Percentiles rank a stretch among this genome's conserved stretches.
phyloP scores from a whole-genome alignment of 2,329 filamentous ascomycete species.

The Cadophora gregata region DNA sequence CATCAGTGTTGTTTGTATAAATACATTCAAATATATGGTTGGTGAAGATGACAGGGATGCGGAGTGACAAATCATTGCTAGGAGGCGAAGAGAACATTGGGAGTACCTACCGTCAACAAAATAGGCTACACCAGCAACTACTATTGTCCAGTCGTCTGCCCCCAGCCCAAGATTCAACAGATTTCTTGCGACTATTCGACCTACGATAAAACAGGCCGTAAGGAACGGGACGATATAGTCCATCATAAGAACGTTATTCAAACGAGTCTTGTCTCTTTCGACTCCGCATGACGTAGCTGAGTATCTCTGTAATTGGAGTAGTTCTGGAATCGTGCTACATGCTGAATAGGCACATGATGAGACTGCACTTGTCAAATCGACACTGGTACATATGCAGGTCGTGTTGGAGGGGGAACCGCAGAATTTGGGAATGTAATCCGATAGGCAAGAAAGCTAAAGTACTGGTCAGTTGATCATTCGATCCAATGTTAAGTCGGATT shows the following conservation, averaged over 20 bases:
- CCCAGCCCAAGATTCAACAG: slow-evolving; percentile 24
- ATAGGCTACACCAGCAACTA: slow-evolving; percentile 18
- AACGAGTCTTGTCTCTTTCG: slow-evolving; percentile 23
- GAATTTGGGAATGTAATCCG: slow-evolving; percentile 21
- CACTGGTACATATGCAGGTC: slow-evolving; percentile 25
- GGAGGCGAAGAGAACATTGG: background rate
- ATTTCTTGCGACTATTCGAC: slow-evolving; percentile 16
- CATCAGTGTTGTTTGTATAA: background rate
- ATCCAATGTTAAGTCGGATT: too few species aligned
- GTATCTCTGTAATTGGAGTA: slow-evolving; percentile 19
- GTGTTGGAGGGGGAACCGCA: slow-evolving; percentile 24
- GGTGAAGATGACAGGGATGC: background rate
- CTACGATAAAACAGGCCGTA: slow-evolving; percentile 18
- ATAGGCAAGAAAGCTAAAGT: slow-evolving; percentile 31
- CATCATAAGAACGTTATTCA: slow-evolving; percentile 13
- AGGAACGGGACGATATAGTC: slow-evolving; percentile 23
- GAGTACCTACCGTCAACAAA: background rate
- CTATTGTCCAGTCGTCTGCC: slow-evolving; percentile 26
- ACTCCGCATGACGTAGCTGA: slow-evolving; percentile 23
- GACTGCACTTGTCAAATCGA: slow-evolving; percentile 12
- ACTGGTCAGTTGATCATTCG: background rate
- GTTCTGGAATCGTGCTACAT: slow-evolving; percentile 23
- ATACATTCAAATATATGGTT: too few species aligned
- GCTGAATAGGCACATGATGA: slow-evolving; percentile 17
- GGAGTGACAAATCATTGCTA: too few species aligned